Conservation (phyloP, 805 yeast species). For the Spathaspora hagerdaliae region DNA sequence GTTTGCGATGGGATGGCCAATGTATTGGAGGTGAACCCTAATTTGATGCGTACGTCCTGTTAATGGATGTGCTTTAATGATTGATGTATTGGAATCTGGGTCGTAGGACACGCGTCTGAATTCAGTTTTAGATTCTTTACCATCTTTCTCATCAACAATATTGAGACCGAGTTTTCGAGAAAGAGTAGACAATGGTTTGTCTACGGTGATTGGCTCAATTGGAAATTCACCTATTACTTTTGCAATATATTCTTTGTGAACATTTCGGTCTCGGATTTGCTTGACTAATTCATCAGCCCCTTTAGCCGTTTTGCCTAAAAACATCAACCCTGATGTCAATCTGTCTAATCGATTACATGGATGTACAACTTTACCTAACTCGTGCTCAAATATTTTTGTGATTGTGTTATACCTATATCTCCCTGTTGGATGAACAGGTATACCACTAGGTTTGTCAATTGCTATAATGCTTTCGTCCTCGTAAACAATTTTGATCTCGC, state of each 20-base stretch:
- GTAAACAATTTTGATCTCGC: conserved; percentile 59
- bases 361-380: conserved; percentile 63
- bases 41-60: conserved; percentile 97
- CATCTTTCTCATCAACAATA: conserved; percentile 43
- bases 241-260: conserved; percentile 81
- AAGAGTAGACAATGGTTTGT: conserved; percentile 62
- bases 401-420: conserved; percentile 70
- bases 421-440: conserved; percentile 96
- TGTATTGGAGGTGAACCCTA: conserved; percentile 81
- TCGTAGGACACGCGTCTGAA: conserved; percentile 70
- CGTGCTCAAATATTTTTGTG: conserved; percentile 72
- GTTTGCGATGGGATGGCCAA: conserved; percentile 47
- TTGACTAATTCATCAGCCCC: conserved; percentile 75
- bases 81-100: conserved; percentile 47
- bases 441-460: conserved; percentile 90
- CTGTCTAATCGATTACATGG: conserved; percentile 84
- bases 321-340: conserved; percentile 90
- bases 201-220: conserved; percentile 46
- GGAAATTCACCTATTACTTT: conserved; percentile 88
- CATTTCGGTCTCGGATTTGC: conserved; percentile 69
- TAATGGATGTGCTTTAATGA: conserved; percentile 79
- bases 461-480: conserved; percentile 76
- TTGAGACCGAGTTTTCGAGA: conserved; percentile 74
- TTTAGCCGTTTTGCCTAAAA: conserved; percentile 75
- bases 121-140: conserved; percentile 70